Percentiles rank a stretch among this genome's conserved stretches.
Conservation (phyloP, 2,329 filamentous ascomycete species). For the Colletotrichum sidae region DNA sequence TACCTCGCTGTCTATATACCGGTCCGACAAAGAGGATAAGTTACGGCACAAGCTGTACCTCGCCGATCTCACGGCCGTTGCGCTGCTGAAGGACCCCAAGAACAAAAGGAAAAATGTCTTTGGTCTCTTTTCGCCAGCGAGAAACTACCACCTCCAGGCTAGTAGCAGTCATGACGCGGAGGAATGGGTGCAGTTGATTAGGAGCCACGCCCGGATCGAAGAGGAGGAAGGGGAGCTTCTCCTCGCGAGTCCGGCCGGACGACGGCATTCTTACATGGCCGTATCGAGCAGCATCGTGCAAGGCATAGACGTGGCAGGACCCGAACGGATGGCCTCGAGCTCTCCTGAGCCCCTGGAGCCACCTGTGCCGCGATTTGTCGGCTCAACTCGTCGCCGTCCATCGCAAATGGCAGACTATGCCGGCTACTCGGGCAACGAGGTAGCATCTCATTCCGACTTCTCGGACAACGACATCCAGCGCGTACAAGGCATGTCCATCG, state of each 20-base stretch:
- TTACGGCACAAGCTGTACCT: conserved; percentile 89
- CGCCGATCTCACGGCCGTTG: conserved; percentile 90
- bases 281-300: conserved; percentile 12
- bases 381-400: conserved; percentile 57
- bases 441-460: conserved; percentile 87
- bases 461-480: conserved; percentile 74
- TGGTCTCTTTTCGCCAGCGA: conserved; percentile 89
- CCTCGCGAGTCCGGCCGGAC: conserved; percentile 72
- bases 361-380: conserved; percentile 48
- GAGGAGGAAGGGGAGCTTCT: conserved; percentile 90
- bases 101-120: conserved; percentile 89
- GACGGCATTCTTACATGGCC: conserved; percentile 57
- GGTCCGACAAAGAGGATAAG: conserved; percentile 88
- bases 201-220: conserved; percentile 83
- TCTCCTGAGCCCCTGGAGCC: conserved; percentile 70
- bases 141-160: conserved; percentile 92
- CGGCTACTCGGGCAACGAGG: conserved; percentile 70
- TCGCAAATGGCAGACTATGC: conserved; percentile 75
- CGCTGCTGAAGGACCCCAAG: conserved; percentile 89
- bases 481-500: conserved; percentile 63
- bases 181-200: conserved; percentile 87
- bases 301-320: conserved; percentile 11
- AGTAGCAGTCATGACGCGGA: conserved; percentile 78
- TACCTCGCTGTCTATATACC: conserved; percentile 92
- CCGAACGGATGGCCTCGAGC: conserved; percentile 60